Evolutionary conservation across 148 eudicot species (phyloP).

Genomic region (Cornus kousa): DNA sequence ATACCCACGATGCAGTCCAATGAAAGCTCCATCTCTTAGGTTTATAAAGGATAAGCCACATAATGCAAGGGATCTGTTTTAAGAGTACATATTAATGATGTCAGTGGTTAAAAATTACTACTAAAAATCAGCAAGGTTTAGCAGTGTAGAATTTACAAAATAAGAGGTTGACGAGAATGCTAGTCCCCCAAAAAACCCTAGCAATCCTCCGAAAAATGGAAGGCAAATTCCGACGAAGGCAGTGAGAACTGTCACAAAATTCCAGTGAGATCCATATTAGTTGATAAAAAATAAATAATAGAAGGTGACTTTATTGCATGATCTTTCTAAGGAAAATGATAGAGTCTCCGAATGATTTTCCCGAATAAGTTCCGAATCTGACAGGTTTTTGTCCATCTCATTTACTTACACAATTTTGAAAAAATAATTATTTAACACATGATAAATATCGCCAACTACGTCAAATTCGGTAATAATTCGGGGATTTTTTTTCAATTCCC

Average conservation of each 20-base stretch:
- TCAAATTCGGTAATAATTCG: too few relatives aligned
- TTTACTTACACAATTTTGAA: too few relatives aligned
- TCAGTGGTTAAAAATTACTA: not conserved
- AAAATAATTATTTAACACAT: too few relatives aligned
- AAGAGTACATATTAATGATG: not conserved
- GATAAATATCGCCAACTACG: too few relatives aligned
- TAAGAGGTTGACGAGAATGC: constrained; percentile 39
- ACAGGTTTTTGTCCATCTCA: too few relatives aligned
- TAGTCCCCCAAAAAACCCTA: constrained; percentile 39
- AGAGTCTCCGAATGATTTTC: too few relatives aligned
- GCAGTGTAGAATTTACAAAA: constrained; percentile 14
- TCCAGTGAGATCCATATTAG: too few relatives aligned
- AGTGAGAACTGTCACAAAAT: constrained; percentile 19
- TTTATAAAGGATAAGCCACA: constrained; percentile 32
- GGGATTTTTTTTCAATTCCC: too few relatives aligned
- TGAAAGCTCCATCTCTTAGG: constrained; percentile 38
- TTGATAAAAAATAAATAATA: too few relatives aligned
- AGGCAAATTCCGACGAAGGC: constrained; percentile 25
- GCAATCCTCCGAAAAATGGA: constrained; percentile 37
- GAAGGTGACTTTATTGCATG: not conserved
- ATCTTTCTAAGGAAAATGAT: too few relatives aligned
- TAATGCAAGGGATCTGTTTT: constrained; percentile 39
- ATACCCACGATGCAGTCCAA: constrained; percentile 41
- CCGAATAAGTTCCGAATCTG: too few relatives aligned
- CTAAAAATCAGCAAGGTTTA: not conserved